Evolutionary conservation across 148 eudicot species (phyloP).

Genomic region (Beta vulgaris): DNA sequence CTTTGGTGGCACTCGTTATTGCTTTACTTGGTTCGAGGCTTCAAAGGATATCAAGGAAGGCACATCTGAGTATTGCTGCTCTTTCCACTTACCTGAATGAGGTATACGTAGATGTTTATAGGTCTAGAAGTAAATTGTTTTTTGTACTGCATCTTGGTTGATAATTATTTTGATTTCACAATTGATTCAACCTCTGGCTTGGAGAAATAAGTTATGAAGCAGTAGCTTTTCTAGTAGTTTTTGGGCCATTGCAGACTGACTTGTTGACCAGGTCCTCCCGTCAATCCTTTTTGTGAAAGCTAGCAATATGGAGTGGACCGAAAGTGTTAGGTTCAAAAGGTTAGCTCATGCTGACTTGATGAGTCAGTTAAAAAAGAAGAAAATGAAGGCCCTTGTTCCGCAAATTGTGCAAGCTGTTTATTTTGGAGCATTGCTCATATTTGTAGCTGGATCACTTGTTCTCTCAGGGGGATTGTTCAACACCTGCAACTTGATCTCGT

Average conservation of each 20-base stretch:
- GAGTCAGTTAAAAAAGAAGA: conserved; percentile 59
- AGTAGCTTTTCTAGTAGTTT: not conserved
- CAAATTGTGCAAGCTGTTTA: conserved; percentile 73
- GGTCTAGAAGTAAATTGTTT: not conserved
- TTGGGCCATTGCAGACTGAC: conserved; percentile 11
- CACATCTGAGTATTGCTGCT: conserved; percentile 71
- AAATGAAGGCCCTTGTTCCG: conserved; percentile 88
- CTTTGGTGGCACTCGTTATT: conserved; percentile 58
- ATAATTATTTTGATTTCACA: not conserved
- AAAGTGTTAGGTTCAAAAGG: conserved; percentile 60
- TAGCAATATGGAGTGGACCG: conserved; percentile 75
- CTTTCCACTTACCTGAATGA: conserved; percentile 88
- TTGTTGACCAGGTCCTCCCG: conserved; percentile 66
- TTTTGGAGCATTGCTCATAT: conserved; percentile 57
- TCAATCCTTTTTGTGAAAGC: conserved; percentile 91
- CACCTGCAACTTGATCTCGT: conserved; percentile 58
- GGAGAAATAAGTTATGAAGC: not conserved
- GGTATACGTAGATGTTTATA: conserved; percentile 37
- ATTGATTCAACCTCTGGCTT: not conserved
- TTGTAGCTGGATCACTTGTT: conserved; percentile 57
- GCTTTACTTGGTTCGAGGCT: conserved; percentile 78
- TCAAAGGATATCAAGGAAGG: conserved; percentile 65
- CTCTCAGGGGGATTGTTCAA: conserved; percentile 57
- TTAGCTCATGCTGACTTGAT: conserved; percentile 67
- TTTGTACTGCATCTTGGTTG: not conserved